These are phyloP conservation scores for Pascua sp. DNA, from an alignment of 1,284 basidiomycete genomes.

Conservation along the genomic window DNA sequence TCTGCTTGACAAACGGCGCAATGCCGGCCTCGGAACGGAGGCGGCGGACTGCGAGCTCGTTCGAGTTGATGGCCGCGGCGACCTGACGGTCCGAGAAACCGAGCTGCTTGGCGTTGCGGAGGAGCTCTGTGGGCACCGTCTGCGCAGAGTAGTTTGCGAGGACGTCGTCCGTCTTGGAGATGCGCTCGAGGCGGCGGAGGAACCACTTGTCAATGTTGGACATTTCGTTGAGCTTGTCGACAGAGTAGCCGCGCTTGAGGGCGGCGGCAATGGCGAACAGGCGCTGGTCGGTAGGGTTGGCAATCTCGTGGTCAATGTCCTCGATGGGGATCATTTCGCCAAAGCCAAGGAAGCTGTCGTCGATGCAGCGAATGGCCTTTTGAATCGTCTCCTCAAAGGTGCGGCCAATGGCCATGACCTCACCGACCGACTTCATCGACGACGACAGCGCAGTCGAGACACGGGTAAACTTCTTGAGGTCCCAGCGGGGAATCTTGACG, in stretches of 20 bases:
- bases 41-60: conserved; percentile 59
- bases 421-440: conserved; percentile 98
- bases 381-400: conserved; percentile 98
- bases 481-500: conserved; percentile 98
- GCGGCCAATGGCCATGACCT: conserved; percentile 98
- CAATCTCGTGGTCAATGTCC: conserved; percentile 76
- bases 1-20: conserved; percentile 94
- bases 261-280: conserved; percentile 96
- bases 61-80: conserved; percentile 66
- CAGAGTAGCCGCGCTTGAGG: conserved; percentile 86
- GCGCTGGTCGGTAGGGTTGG: conserved; percentile 69
- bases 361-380: conserved; percentile 94
- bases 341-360: conserved; percentile 91
- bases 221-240: conserved; percentile 95
- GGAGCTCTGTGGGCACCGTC: conserved; percentile 61
- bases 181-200: conserved; percentile 78
- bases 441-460: conserved; percentile 83
- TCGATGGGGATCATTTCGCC: conserved; percentile 65
- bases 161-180: conserved; percentile 72
- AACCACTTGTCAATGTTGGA: conserved; percentile 99
- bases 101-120: conserved; percentile 85
- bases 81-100: conserved; percentile 95
- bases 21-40: conserved; percentile 80
- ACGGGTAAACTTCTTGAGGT: conserved; percentile 93
- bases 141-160: conserved; percentile 66